Conservation (phyloP, 176 grass and related monocot genomes). For the Luzula sylvatica region DNA sequence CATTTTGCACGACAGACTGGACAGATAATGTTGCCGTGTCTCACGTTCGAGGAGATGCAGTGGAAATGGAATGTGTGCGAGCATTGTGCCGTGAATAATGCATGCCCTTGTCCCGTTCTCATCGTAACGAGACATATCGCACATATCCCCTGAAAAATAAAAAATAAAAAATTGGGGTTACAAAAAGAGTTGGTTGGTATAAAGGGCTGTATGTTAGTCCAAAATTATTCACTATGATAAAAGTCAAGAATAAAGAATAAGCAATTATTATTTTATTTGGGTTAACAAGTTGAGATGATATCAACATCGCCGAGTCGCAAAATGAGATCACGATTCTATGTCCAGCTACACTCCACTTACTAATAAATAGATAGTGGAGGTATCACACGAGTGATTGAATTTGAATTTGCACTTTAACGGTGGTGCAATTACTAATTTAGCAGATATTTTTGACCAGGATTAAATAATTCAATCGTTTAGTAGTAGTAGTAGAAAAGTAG, state of each 20-base stretch:
- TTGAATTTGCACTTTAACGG: too few relatives aligned
- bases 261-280: not conserved
- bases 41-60: slow-evolving; percentile 50
- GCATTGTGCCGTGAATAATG: slow-evolving; percentile 84
- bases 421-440: slow-evolving; percentile 6
- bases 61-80: slow-evolving; percentile 74
- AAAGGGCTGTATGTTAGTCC: too few relatives aligned
- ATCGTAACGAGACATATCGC: slow-evolving; percentile 77
- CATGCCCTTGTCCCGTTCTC: slow-evolving; percentile 57
- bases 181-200: too few relatives aligned
- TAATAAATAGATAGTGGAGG: slow-evolving; percentile 7
- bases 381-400: slow-evolving; percentile 4
- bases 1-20: slow-evolving; percentile 75
- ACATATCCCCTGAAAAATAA: slow-evolving; percentile 51
- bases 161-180: not conserved
- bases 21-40: slow-evolving; percentile 46
- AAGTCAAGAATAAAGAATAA: slow-evolving; percentile 2
- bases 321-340: too few relatives aligned
- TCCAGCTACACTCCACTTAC: not conserved
- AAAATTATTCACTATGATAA: too few relatives aligned
- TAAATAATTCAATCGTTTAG: not conserved
- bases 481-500: too few relatives aligned
- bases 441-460: slow-evolving; percentile 12
- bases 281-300: slow-evolving; percentile 15
- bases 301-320: slow-evolving; percentile 1